Evolutionary conservation across 2,329 filamentous ascomycete species (phyloP), one percentile per base, ranked within the genome.

Genomic region (Penicillium paneum): DNA sequence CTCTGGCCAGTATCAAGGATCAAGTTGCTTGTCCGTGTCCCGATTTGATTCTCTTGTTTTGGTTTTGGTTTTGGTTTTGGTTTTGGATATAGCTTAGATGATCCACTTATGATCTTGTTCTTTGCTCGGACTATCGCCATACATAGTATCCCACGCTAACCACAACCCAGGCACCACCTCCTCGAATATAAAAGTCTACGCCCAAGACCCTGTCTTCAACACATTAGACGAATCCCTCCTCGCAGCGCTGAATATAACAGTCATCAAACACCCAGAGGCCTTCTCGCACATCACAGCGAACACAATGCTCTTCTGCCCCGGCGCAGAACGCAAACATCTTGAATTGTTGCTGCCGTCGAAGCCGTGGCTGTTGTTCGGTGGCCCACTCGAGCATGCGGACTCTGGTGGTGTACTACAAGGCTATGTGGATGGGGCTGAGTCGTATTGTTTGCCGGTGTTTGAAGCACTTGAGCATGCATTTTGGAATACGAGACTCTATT

Each of bases 221-320:
- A 36, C 55, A 1, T 64, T 76, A 17, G 77, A 79, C 44, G 62
- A 54, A 11, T 51, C 64, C 7, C 70, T 79, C 12, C 69, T 79
- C 5, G 39, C 61, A 5, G 64, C 64, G 8, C 62, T 74, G 5
- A 61, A 63, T 8, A 70, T 78, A 44, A 67, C 60, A n/a, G 68
- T 75, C 26, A 61, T 79, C 31, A 44, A 71, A 1, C 74, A 80
- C 1, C 86, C 87, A 0, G 64, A 52, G 0, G 85, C 78, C 0
- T 85, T 83, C 60, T 67, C 76, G 0, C 61, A 77, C 6, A 74
- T 89, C 10, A 74, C 78, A 15, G 44, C 65, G 0, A 63, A 71
- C 0, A 80, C 82, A 0, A 66, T 90, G 1, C 74, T 87, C 2
- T 89, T 82, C 59, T 85, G 83, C 1, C 77, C 88, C 0, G 86